These are phyloP conservation scores for Cercophora newfieldiana DNA, from an alignment of 495 filamentous ascomycete species.

Conservation along the genomic window DNA sequence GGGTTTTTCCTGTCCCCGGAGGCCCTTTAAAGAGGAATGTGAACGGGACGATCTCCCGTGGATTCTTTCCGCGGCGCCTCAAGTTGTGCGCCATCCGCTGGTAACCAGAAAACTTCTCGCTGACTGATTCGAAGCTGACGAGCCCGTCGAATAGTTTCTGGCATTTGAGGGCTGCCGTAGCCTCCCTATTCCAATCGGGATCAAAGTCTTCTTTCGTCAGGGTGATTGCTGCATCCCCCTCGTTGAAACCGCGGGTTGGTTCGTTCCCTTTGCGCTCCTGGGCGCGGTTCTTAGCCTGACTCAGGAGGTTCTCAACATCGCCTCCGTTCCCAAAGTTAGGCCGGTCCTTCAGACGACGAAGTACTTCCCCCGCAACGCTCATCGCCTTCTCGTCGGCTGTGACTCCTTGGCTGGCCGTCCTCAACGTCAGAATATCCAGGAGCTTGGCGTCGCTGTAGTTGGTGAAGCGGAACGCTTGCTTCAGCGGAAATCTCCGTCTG, in stretches of 20 bases:
- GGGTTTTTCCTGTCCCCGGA: conserved; percentile 71
- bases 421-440: conserved; percentile 56
- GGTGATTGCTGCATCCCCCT: neutral
- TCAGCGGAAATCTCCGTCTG: conserved; percentile 64
- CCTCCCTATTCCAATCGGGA: conserved; percentile 58
- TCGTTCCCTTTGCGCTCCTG: conserved; percentile 45
- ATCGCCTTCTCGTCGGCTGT: conserved; percentile 43
- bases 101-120: conserved; percentile 60
- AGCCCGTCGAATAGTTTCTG: conserved; percentile 62
- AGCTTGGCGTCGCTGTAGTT: conserved; percentile 65
- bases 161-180: conserved; percentile 51
- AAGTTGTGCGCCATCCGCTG: conserved; percentile 56
- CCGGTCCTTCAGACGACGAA: conserved; percentile 52
- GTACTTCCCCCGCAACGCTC: conserved; percentile 48
- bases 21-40: conserved; percentile 47
- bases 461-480: conserved; percentile 66
- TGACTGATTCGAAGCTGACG: conserved; percentile 64
- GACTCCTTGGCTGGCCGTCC: conserved; percentile 51
- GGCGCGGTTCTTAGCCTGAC: conserved; percentile 57
- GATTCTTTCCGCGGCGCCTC: conserved; percentile 58
- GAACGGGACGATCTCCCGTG: conserved; percentile 44
- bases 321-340: conserved; percentile 64
- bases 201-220: conserved; percentile 71
- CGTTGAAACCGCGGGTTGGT: neutral
- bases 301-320: conserved; percentile 65